Evolutionary conservation across 192 early-diverging fungal species (phyloP).

Genomic region (Coemansia erecta): DNA sequence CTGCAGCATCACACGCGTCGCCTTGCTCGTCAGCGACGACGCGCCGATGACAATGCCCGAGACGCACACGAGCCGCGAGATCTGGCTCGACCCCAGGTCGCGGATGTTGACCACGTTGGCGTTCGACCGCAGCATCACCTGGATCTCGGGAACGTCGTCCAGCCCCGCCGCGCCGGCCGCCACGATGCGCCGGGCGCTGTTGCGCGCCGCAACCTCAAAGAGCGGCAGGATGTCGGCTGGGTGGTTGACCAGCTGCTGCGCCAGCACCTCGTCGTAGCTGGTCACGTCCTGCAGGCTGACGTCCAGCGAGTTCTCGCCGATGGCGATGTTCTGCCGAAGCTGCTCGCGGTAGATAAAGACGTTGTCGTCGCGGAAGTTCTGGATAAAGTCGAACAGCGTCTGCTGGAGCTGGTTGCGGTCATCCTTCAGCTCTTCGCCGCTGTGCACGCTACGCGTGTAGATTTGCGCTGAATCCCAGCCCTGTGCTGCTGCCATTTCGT

Average conservation of each 20-base stretch:
- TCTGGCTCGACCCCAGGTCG: conserved; percentile 77
- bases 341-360: conserved; percentile 91
- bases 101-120: conserved; percentile 87
- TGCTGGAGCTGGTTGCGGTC: conserved; percentile 62
- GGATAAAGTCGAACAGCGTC: conserved; percentile 77
- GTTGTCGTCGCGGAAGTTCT: conserved; percentile 82
- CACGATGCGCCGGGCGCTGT: conserved; percentile 72
- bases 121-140: conserved; percentile 83
- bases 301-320: conserved; percentile 76
- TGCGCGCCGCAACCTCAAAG: conserved; percentile 88
- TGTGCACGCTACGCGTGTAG: conserved; percentile 68
- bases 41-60: conserved; percentile 96
- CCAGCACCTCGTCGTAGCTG: conserved; percentile 80
- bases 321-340: conserved; percentile 77
- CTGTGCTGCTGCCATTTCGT: conserved; percentile 53
- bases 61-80: conserved; percentile 91
- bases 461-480: conserved; percentile 85
- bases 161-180: conserved; percentile 55
- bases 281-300: conserved; percentile 86
- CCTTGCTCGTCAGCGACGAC: conserved; percentile 82
- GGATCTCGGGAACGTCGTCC: conserved; percentile 74
- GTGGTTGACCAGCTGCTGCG: conserved; percentile 71
- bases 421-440: conserved; percentile 57
- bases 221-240: conserved; percentile 79
- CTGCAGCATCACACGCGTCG: conserved; percentile 83